Evolutionary conservation across 148 eudicot species (phyloP).

Genomic region (Rhododendron molle): DNA sequence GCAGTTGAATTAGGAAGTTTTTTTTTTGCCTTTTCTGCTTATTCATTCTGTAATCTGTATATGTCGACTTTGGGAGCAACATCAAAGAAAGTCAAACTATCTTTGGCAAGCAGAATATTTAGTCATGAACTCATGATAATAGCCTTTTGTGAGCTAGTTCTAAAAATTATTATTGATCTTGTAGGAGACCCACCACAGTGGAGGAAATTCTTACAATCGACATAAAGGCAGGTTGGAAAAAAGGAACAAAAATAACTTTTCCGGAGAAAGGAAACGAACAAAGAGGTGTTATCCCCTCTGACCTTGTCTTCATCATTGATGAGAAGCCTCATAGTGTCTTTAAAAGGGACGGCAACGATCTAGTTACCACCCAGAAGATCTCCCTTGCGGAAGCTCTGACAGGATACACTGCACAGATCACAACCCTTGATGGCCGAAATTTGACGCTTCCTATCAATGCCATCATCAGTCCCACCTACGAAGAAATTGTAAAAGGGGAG

Average conservation of each 20-base stretch:
- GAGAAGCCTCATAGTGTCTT: constrained; percentile 67
- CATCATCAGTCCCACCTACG: constrained; percentile 53
- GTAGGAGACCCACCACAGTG: constrained; percentile 57
- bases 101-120: not conserved
- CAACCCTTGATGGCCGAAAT: constrained; percentile 61
- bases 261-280: constrained; percentile 72
- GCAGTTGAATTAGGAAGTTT: not conserved
- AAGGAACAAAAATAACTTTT: constrained; percentile 72
- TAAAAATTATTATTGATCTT: not conserved
- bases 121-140: not conserved
- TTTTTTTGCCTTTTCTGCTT: not conserved
- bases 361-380: constrained; percentile 51
- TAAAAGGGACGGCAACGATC: constrained; percentile 67
- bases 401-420: constrained; percentile 55
- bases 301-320: constrained; percentile 66
- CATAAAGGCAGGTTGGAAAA: constrained; percentile 78
- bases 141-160: not conserved
- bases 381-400: constrained; percentile 66
- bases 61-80: not conserved
- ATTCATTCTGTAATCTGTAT: not conserved
- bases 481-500: constrained; percentile 69
- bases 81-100: not conserved
- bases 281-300: constrained; percentile 63
- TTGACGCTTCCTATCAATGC: constrained; percentile 48
- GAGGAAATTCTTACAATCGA: constrained; percentile 69